Evolutionary conservation across 1,284 basidiomycete species (phyloP), one percentile per base, ranked within the genome.

Genomic region (Xanthoconium separans): DNA sequence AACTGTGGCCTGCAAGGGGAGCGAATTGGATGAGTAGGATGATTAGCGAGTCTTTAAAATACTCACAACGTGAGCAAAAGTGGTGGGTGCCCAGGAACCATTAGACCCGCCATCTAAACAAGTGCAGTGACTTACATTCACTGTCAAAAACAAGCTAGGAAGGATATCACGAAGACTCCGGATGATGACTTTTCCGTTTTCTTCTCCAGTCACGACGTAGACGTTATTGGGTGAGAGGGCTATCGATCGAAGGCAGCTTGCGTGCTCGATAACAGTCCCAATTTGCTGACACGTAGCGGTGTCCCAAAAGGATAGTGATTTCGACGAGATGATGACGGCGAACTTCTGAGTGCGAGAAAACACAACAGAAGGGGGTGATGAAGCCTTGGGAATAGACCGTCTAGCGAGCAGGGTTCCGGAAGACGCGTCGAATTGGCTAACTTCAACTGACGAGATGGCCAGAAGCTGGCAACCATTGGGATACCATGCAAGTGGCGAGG

Each of bases 301-400:
- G 29, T 55, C 57, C 57, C 57, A 58, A 41, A 59, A 51, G 4
- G 53, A 52, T 3, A 59, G 4, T 12, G 45, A 24, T 0, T 18
- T 1, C 4, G 1, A 3, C 2, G 29, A 10, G 1, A 4, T 3
- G 12, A 41, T 12, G 4, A 33, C 58, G 3, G 31, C 9, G 9
- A 59, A 57, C 4, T 27, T 50, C 27, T 45, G 41, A 8, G 45
- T 44, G 30, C 2, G n/a, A 2, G 50, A 16, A 18, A 53, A 15
- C 1, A 13, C 34, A 20, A 58, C 12, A 12, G 44, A 58, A 13
- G 12, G 11, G 12, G 33, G 33, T 7, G 13, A 33, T 33, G 12
- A 4, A 22, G 22, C 33, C 6, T 10, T 22, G 29, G 30, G 42
- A 22, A 49, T 4, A 9, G 31, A 3, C 50, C 55, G 49, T 41